Percentiles rank a stretch among this genome's conserved stretches.
Evolutionary conservation across 805 yeast genomes (phyloP).

Genomic region (Kluyveromyces nonfermentans): DNA sequence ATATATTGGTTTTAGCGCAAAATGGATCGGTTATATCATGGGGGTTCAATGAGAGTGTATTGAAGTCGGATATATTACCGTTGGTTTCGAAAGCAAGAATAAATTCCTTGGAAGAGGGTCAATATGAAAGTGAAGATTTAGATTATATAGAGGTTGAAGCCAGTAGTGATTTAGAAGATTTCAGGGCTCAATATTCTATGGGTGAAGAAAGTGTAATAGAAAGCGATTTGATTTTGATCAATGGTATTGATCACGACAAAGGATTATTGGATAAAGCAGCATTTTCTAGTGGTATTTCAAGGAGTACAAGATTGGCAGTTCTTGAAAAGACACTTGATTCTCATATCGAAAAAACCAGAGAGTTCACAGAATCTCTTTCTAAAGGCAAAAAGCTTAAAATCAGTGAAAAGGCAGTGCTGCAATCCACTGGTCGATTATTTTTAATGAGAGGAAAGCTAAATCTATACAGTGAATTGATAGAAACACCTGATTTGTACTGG

Average conservation of each 20-base stretch:
- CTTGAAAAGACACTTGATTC: constrained; percentile 64
- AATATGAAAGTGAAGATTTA: constrained; percentile 74
- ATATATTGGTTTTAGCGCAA: constrained; percentile 52
- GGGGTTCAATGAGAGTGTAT: constrained; percentile 57
- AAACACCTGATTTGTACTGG: constrained; percentile 92
- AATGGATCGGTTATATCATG: constrained; percentile 81
- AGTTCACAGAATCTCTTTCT: constrained; percentile 57
- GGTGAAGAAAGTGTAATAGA: constrained; percentile 37
- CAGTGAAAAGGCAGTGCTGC: constrained; percentile 52
- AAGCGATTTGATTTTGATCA: constrained; percentile 66
- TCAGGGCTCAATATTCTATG: constrained; percentile 6
- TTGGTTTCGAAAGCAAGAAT: constrained; percentile 40
- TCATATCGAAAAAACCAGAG: constrained; percentile 53
- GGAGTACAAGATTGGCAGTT: constrained; percentile 79
- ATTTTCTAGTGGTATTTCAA: constrained; percentile 75
- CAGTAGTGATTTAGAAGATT: constrained; percentile 7
- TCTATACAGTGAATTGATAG: constrained; percentile 78
- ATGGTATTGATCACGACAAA: constrained; percentile 37
- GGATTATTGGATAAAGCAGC: constrained; percentile 72
- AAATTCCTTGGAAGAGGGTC: constrained; percentile 32
- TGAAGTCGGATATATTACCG: constrained; percentile 42
- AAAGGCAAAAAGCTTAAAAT: constrained; percentile 46
- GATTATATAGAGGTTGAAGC: constrained; percentile 50
- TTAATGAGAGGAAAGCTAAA: constrained; percentile 75
- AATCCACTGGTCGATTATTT: constrained; percentile 65